phyloP scores from a whole-genome alignment of 352 stramenopile species.

The Phytophthora litchii region DNA sequence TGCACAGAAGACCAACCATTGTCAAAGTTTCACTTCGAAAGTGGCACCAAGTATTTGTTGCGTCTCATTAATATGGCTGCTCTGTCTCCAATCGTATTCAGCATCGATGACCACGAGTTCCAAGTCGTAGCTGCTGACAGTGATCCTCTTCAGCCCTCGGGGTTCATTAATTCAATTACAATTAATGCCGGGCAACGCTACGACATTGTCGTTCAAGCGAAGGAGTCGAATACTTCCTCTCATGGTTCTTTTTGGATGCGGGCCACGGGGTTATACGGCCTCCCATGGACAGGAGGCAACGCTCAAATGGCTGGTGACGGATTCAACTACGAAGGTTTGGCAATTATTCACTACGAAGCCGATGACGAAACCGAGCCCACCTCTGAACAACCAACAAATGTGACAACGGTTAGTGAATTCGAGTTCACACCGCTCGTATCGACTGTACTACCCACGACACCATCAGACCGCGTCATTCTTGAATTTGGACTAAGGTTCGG shows the following conservation, averaged over 20 bases:
- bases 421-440: constrained; percentile 16
- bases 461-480: constrained; percentile 25
- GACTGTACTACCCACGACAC: constrained; percentile 1
- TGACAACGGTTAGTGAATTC: constrained; percentile 15
- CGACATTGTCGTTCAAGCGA: constrained; percentile 27
- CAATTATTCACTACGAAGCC: constrained; percentile 21
- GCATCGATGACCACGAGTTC: constrained; percentile 35
- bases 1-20: constrained; percentile 23
- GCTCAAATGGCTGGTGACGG: constrained; percentile 5
- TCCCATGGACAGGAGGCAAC: constrained; percentile 11
- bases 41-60: constrained; percentile 21
- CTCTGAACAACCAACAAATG: not conserved
- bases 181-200: constrained; percentile 37
- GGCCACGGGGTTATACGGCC: constrained; percentile 7
- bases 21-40: constrained; percentile 21
- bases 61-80: constrained; percentile 33
- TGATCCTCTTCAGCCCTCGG: constrained; percentile 13
- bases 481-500: constrained; percentile 18
- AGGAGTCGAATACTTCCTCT: not conserved
- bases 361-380: constrained; percentile 8
- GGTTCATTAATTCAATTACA: constrained; percentile 16
- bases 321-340: constrained; percentile 33
- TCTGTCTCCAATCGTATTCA: constrained; percentile 30
- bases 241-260: constrained; percentile 30
- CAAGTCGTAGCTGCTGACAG: constrained; percentile 33